Conservation (phyloP, 1,284 basidiomycete genomes). For the Cutaneotrichosporon sp. region DNA sequence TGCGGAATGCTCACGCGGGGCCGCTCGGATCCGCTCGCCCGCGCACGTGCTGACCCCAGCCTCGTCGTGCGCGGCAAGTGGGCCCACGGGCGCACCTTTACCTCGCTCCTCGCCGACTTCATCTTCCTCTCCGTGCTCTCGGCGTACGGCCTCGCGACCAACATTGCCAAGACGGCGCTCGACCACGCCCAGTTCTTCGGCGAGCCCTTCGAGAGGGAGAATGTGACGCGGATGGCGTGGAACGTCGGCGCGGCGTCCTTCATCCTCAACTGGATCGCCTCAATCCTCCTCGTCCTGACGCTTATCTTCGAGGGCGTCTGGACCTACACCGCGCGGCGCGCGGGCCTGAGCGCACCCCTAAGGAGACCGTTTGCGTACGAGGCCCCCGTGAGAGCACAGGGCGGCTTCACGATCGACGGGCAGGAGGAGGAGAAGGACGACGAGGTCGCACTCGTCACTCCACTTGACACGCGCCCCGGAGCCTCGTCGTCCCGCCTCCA, state of each 20-base stretch:
- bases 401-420: background rate
- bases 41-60: constrained; percentile 2
- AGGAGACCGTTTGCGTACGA: background rate
- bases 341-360: background rate
- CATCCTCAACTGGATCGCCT: background rate
- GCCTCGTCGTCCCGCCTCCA: background rate
- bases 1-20: no score
- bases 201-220: background rate
- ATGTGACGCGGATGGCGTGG: background rate
- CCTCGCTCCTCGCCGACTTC: background rate
- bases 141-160: background rate
- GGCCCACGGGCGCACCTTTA: constrained; percentile 1
- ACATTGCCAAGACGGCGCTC: background rate
- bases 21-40: no score
- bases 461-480: background rate
- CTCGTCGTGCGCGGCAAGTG: constrained; percentile 5
- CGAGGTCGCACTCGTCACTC: background rate
- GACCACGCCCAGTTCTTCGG: background rate
- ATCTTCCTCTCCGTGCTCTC: background rate
- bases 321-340: background rate
- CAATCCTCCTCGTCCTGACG: background rate
- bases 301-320: background rate
- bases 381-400: background rate
- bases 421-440: background rate
- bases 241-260: background rate